Conservation (phyloP, 1,284 basidiomycete genomes). For the Fistulina hepatica region DNA sequence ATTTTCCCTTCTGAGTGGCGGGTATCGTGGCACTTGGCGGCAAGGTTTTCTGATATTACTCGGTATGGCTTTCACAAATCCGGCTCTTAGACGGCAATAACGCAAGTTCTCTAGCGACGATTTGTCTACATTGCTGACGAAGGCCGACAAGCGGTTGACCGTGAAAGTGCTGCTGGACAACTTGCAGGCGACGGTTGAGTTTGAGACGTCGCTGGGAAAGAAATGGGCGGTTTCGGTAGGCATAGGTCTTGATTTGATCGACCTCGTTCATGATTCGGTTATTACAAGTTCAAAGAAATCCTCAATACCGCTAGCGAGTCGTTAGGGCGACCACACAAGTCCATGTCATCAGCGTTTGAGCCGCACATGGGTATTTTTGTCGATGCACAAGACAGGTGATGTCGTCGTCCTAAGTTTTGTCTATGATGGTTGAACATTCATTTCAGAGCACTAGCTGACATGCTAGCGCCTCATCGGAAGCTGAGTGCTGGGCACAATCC, state of each 20-base stretch:
- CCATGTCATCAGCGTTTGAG: constrained; percentile 84
- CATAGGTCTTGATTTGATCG: too few species aligned
- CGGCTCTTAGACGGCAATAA: not conserved
- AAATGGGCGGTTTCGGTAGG: constrained; percentile 72
- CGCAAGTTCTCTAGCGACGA: constrained; percentile 44
- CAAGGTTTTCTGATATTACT: constrained; percentile 81
- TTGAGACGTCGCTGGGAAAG: constrained; percentile 69
- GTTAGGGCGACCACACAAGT: constrained; percentile 41
- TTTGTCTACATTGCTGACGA: constrained; percentile 52
- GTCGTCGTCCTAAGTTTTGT: not conserved
- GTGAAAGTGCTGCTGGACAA: constrained; percentile 77
- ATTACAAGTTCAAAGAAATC: constrained; percentile 49
- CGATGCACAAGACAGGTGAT: constrained; percentile 77
- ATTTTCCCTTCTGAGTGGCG: constrained; percentile 81
- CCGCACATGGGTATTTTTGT: constrained; percentile 89
- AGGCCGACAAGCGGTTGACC: constrained; percentile 58
- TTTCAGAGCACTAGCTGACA: constrained; percentile 64
- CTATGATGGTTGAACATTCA: not conserved
- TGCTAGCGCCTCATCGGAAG: constrained; percentile 73
- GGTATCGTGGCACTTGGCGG: constrained; percentile 68
- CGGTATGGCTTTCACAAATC: constrained; percentile 41
- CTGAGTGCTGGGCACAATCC: constrained; percentile 29
- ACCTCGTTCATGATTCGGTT: not conserved
- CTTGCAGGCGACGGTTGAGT: constrained; percentile 77
- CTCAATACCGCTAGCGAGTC: constrained; percentile 32